A percentile compares a stretch with the other conserved stretches of the same genome.
Evolutionary conservation across 1,284 basidiomycete species (phyloP).

Genomic region (Microbotryomycetes sp.): DNA sequence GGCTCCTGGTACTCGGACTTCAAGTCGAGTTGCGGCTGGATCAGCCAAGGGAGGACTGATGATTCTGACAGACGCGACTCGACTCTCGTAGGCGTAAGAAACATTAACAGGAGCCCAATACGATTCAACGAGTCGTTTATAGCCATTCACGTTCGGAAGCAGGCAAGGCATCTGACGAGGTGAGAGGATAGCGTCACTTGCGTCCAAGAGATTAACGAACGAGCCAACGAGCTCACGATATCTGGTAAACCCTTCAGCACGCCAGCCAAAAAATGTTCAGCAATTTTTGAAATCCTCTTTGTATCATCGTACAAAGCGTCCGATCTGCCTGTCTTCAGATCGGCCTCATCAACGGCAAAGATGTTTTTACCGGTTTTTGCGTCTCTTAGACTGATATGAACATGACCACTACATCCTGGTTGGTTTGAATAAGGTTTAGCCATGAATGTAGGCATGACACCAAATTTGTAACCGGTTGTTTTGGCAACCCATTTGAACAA

Average conservation of each 20-base stretch:
- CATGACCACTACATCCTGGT: slow-evolving; percentile 56
- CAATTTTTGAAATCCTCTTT: slow-evolving; percentile 71
- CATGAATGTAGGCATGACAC: slow-evolving; percentile 93
- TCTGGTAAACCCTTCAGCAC: slow-evolving; percentile 81
- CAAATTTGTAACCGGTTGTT: slow-evolving; percentile 76
- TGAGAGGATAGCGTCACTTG: no score
- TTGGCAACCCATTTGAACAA: slow-evolving; percentile 91
- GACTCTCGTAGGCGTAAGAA: slow-evolving; percentile 91
- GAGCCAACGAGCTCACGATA: slow-evolving; percentile 39
- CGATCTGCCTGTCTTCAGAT: slow-evolving; percentile 57
- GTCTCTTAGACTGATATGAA: slow-evolving; percentile 80
- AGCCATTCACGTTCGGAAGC: slow-evolving; percentile 46
- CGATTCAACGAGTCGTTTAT: slow-evolving; percentile 77
- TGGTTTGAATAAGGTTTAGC: slow-evolving; percentile 62
- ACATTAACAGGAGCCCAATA: slow-evolving; percentile 41
- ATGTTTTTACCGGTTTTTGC: slow-evolving; percentile 63
- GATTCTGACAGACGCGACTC: slow-evolving; percentile 82
- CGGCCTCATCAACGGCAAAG: slow-evolving; percentile 62
- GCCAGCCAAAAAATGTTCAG: slow-evolving; percentile 90
- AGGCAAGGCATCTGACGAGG: slow-evolving; percentile 37
- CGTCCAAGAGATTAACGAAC: not conserved
- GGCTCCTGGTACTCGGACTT: slow-evolving; percentile 78
- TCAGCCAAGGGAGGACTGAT: slow-evolving; percentile 81
- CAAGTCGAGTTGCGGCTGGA: slow-evolving; percentile 62
- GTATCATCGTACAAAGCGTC: slow-evolving; percentile 73